Conservation (phyloP, 441 rosid genomes). For the Corymbia calophylla region DNA sequence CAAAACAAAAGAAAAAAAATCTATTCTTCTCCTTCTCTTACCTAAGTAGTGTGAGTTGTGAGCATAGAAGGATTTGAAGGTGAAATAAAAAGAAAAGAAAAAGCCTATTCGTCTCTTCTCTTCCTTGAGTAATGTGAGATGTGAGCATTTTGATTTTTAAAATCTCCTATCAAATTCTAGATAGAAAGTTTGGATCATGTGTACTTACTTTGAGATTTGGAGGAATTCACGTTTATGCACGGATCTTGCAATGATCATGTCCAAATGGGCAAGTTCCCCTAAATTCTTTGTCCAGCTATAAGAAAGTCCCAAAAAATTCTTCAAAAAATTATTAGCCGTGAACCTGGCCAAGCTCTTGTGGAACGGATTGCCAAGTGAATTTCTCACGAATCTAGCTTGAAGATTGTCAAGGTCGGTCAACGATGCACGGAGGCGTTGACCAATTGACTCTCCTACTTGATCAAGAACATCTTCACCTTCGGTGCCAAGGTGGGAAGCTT, state of each 20-base stretch:
- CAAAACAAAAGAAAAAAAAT: no score
- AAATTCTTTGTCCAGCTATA: slow-evolving; percentile 23
- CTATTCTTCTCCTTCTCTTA: no score
- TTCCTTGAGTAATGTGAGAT: no score
- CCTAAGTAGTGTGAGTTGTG: no score
- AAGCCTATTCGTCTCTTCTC: no score
- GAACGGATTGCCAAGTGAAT: slow-evolving; percentile 28
- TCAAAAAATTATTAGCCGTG: slow-evolving; percentile 4
- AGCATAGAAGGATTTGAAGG: no score
- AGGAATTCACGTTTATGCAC: slow-evolving; percentile 27
- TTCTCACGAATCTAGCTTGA: slow-evolving; percentile 9
- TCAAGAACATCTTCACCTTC: slow-evolving; percentile 31
- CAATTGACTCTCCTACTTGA: slow-evolving; percentile 17
- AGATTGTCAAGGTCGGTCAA: not conserved
- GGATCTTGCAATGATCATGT: slow-evolving; percentile 20
- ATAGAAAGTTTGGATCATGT: not conserved
- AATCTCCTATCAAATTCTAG: not conserved
- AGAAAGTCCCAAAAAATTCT: not conserved
- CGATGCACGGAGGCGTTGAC: slow-evolving; percentile 12
- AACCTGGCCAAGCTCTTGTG: slow-evolving; percentile 37
- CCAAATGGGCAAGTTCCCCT: slow-evolving; percentile 25
- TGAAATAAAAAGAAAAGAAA: no score
- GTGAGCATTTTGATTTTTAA: no score
- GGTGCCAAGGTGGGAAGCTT: slow-evolving; percentile 30
- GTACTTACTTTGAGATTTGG: slow-evolving; percentile 21